Percentiles rank a stretch among this genome's conserved stretches.
phyloP scores from a whole-genome alignment of 495 filamentous ascomycete genomes.

The Tuber microsphaerosporum region DNA sequence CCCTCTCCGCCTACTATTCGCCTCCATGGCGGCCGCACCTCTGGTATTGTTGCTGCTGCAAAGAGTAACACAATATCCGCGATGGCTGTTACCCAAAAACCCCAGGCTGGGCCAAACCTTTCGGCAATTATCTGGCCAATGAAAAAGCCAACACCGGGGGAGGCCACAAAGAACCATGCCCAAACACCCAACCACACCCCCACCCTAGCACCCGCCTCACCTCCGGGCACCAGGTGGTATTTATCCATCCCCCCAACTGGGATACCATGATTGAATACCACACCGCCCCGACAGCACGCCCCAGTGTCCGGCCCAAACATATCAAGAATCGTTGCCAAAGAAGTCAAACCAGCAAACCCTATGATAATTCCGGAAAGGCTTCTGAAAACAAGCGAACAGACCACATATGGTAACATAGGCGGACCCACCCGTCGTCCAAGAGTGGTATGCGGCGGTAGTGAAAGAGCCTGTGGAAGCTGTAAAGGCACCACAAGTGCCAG shows the following conservation, averaged over 20 bases:
- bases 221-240: constrained; percentile 27
- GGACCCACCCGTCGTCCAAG: neutral
- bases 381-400: constrained; percentile 56
- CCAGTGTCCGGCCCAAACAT: constrained; percentile 54
- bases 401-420: constrained; percentile 38
- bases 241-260: constrained; percentile 32
- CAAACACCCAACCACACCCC: constrained; percentile 71
- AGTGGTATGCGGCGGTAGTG: constrained; percentile 33
- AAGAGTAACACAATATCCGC: constrained; percentile 55
- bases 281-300: constrained; percentile 36
- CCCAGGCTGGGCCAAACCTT: constrained; percentile 56
- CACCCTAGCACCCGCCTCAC: constrained; percentile 57
- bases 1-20: constrained; percentile 10
- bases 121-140: constrained; percentile 62
- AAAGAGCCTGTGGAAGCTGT: constrained; percentile 64
- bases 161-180: constrained; percentile 65
- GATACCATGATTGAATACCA: constrained; percentile 28
- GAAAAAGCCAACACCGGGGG: constrained; percentile 60
- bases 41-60: constrained; percentile 19
- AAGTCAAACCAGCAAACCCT: constrained; percentile 71
- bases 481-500: constrained; percentile 58
- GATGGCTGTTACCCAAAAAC: constrained; percentile 63
- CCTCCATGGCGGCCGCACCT: constrained; percentile 36
- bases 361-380: constrained; percentile 58
- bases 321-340: constrained; percentile 60